Conservation (phyloP, 140 eudicot species). For the Oenanthe javanica region DNA sequence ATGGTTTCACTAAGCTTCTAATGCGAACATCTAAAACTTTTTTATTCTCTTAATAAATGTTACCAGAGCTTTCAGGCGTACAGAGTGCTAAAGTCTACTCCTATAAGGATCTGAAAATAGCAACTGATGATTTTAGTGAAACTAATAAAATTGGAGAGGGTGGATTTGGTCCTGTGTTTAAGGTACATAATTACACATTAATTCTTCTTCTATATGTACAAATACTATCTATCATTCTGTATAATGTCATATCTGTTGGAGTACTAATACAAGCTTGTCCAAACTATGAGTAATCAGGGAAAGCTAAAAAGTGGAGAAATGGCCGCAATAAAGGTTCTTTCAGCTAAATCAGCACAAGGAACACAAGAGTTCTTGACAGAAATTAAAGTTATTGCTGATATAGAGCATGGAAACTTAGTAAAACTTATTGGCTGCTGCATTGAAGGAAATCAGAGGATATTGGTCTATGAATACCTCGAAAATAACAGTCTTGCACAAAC, state of each 20-base stretch:
- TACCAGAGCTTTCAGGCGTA: constrained; percentile 52
- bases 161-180: constrained; percentile 86
- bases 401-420: constrained; percentile 78
- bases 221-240: background rate
- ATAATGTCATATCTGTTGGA: constrained; percentile 9
- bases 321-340: constrained; percentile 84
- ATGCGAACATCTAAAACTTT: constrained; percentile 7
- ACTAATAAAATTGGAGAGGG: constrained; percentile 88
- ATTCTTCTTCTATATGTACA: background rate
- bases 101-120: constrained; percentile 61
- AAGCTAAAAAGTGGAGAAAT: constrained; percentile 52
- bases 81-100: constrained; percentile 59
- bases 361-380: constrained; percentile 86
- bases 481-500: constrained; percentile 80
- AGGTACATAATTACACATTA: constrained; percentile 31
- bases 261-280: constrained; percentile 1
- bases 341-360: constrained; percentile 87
- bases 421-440: constrained; percentile 85
- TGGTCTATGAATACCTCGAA: constrained; percentile 76
- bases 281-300: constrained; percentile 43
- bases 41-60: constrained; percentile 21
- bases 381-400: constrained; percentile 63
- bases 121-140: constrained; percentile 70
- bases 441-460: constrained; percentile 62
- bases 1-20: background rate